Percentiles rank a stretch among this genome's conserved stretches.
Conservation (phyloP, 352 stramenopile genomes). For the Phytophthora sp. region DNA sequence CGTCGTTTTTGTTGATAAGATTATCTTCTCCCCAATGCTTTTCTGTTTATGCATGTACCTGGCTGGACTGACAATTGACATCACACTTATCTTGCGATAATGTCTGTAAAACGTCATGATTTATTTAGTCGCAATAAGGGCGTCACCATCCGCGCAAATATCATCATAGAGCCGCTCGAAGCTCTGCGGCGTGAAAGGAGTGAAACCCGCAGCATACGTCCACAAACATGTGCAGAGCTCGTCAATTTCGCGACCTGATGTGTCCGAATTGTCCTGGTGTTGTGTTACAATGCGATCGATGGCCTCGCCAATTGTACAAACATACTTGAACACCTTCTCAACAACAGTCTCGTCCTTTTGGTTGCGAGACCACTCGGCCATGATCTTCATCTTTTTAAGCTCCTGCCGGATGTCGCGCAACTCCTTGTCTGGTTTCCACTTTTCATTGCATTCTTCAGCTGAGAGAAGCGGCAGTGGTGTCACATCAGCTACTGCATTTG, state of each 20-base stretch:
- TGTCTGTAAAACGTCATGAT: slow-evolving; percentile 6
- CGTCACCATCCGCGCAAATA: slow-evolving; percentile 75
- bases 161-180: slow-evolving; percentile 90
- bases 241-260: slow-evolving; percentile 56
- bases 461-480: slow-evolving; percentile 42
- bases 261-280: slow-evolving; percentile 36
- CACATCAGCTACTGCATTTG: slow-evolving; percentile 23
- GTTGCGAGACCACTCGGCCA: slow-evolving; percentile 79
- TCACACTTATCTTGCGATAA: background rate
- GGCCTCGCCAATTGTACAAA: slow-evolving; percentile 77
- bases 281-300: slow-evolving; percentile 81
- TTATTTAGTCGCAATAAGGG: slow-evolving; percentile 39
- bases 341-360: slow-evolving; percentile 86
- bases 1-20: slow-evolving; percentile 28
- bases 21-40: slow-evolving; percentile 15
- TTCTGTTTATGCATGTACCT: slow-evolving; percentile 20
- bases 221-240: slow-evolving; percentile 82
- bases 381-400: slow-evolving; percentile 90
- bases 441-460: slow-evolving; percentile 62
- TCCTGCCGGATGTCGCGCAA: slow-evolving; percentile 79
- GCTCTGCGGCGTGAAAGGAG: slow-evolving; percentile 69
- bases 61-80: background rate
- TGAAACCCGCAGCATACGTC: slow-evolving; percentile 79
- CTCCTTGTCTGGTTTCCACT: slow-evolving; percentile 82
- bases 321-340: slow-evolving; percentile 89